These are phyloP conservation scores for Chalciporus sphaerocephalus DNA, from an alignment of 768 basidiomycete species.

Conservation along the genomic window DNA sequence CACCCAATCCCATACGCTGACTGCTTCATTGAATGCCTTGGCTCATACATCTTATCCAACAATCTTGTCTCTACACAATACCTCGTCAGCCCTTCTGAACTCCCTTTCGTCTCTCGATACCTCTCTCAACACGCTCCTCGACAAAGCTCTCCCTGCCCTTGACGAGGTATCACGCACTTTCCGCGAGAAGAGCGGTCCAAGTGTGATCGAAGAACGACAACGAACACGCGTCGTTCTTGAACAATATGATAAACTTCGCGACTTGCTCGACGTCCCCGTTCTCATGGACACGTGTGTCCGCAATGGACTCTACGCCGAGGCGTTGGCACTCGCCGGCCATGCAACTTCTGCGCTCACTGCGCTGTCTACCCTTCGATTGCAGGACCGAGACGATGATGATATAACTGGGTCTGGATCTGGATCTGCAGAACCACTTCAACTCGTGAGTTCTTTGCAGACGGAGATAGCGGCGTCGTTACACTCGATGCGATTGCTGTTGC, in stretches of 20 bases:
- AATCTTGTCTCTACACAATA: constrained; percentile 82
- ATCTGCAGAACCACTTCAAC: constrained; percentile 39
- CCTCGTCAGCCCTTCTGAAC: constrained; percentile 65
- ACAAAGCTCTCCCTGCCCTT: constrained; percentile 66
- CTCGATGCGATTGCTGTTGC: constrained; percentile 71
- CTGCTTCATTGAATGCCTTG: constrained; percentile 82
- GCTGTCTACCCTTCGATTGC: constrained; percentile 35
- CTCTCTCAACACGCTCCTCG: constrained; percentile 67
- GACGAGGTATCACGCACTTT: constrained; percentile 72
- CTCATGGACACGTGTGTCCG: constrained; percentile 92
- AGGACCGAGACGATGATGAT: constrained; percentile 20
- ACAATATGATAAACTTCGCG: constrained; percentile 88
- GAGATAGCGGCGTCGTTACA: constrained; percentile 64
- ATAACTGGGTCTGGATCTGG: constrained; percentile 29
- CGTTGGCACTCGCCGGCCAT: constrained; percentile 78
- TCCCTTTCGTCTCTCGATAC: constrained; percentile 72
- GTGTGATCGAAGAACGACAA: constrained; percentile 67
- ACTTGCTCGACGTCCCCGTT: constrained; percentile 85
- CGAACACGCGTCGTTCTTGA: constrained; percentile 85
- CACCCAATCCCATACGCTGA: constrained; percentile 81
- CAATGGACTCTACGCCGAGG: constrained; percentile 90
- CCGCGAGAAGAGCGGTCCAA: constrained; percentile 60
- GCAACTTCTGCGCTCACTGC: constrained; percentile 47
- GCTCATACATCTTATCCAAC: constrained; percentile 90
- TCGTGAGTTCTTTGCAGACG: constrained; percentile 49